Base-by-base conservation (phyloP, 768 basidiomycete species). In the Tricholoma hemisulphureum region DNA sequence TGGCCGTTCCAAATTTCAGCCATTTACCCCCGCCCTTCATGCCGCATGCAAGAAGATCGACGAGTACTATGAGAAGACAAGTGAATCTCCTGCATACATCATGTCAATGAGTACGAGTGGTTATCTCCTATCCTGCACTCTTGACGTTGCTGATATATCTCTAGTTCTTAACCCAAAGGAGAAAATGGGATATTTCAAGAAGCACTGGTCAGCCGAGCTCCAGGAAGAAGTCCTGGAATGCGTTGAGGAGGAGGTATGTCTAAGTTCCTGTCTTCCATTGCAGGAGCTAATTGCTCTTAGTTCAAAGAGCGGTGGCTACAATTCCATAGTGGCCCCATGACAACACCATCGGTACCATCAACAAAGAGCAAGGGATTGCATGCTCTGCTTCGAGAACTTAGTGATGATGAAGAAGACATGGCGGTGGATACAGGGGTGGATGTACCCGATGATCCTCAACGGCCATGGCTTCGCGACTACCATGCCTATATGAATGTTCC, bases 1-100 rank as follows among this genome's bases (percentile, higher is more conserved):
- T 1, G 48, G 28, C 1, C 63, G 65, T 18, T 14, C 24, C 2
- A 52, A 58, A 14, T 72, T 69, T 41, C 6, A 16, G 10, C 49
- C 48, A 11, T 72, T 70, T 28, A 1, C 32, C 5, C 6, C 28
- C 2, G 65, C 69, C 8, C 58, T 72, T 16, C 32, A 58, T 6
- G 62, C 61, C 9, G 71, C n/a, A n/a, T n/a, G n/a, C n/a, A n/a
- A n/a, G n/a, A n/a, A 71, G 51, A 60, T 71, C 6, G 55, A 59
- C 23, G 62, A 66, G 23, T 34, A 34, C 9, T 34, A 34, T 34
- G 32, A 34, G 32, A 34, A 34, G 41, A 69, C 67, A 6, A 58
- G 67, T 0, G 59, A 59, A n/a, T 72, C 69, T 0, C 62, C 67
- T 58, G 68, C 65, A 6, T 69, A 68, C 53, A 68, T 67, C 14